Base-by-base conservation (phyloP, 192 early-diverging fungal species). In the Coemansia sp. region DNA sequence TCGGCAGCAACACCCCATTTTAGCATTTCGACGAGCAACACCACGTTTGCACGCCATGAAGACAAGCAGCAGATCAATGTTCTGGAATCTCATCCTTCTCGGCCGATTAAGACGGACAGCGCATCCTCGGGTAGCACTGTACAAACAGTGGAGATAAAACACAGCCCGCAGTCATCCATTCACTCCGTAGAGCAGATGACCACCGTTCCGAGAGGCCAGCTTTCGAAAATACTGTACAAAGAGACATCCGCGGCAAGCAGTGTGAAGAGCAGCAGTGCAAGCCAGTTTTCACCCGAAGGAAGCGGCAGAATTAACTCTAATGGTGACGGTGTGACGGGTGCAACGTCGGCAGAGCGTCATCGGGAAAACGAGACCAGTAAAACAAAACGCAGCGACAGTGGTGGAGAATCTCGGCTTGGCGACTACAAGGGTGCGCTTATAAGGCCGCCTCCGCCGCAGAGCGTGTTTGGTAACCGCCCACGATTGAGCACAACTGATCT, bases 141-240 rank as follows among this genome's bases (percentile, higher is more conserved):
- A 21, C 39, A 61, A 6, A 77, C 75, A 1, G 58, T 69, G 3
- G 76, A 78, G 64, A 50, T 78, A 15, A 64, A 63, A 6, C 67
- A 58, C 5, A 78, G 67, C 39, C 67, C 70, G 4, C 59, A 60
- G 19, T 50, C 68, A 3, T 58, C 56, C 15, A 64, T 63, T 15
- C 64, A 65, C 23, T 61, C 63, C 23, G 39, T 47, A 3, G 70
- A 65, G 9, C 56, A 43, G 7, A 18, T 43, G n/a, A 50, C 10
- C 18, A 44, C 66, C 3, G 52, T 52, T 13, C 70, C 75, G 5
- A 23, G 61, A 37, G 75, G 79, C 43, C 79, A 82, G 58, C 68
- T 82, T 23, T 56, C 79, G 6, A 69, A 63, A 12, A 82, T 82
- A 56, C 71, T 82, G 4, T 65, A 70, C 47, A 70, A 58, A 16